phyloP scores from a whole-genome alignment of 345 rosid species.

The Syzygium grande region DNA sequence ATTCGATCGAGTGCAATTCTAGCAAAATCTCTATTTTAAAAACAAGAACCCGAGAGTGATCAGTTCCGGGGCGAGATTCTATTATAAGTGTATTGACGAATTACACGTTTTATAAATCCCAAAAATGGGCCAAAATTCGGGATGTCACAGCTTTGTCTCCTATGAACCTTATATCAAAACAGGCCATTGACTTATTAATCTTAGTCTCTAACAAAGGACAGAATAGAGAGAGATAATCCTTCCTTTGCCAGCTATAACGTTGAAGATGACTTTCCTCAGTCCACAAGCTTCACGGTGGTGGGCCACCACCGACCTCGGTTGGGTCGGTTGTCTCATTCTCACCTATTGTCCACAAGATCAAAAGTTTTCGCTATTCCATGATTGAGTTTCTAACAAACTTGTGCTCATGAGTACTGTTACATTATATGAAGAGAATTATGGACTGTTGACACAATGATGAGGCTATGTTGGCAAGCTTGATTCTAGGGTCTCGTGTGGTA shows the following conservation, averaged over 20 bases:
- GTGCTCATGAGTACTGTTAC: background rate
- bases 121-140: no score
- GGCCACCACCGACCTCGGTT: background rate
- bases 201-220: background rate
- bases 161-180: no score
- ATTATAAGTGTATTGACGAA: no score
- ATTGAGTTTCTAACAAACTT: background rate
- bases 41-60: no score
- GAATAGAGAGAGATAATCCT: background rate
- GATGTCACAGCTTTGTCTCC: no score
- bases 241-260: background rate
- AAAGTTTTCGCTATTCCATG: background rate
- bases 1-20: no score
- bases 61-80: no score
- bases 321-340: background rate
- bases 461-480: background rate
- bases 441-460: accelerated
- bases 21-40: no score
- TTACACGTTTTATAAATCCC: no score
- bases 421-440: background rate
- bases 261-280: background rate
- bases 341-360: no score
- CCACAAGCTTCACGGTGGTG: background rate
- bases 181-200: no score
- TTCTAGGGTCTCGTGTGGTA: background rate